These are phyloP conservation scores for Xerocomellus amylosporus DNA, from an alignment of 768 basidiomycete species.

Conservation along the genomic window DNA sequence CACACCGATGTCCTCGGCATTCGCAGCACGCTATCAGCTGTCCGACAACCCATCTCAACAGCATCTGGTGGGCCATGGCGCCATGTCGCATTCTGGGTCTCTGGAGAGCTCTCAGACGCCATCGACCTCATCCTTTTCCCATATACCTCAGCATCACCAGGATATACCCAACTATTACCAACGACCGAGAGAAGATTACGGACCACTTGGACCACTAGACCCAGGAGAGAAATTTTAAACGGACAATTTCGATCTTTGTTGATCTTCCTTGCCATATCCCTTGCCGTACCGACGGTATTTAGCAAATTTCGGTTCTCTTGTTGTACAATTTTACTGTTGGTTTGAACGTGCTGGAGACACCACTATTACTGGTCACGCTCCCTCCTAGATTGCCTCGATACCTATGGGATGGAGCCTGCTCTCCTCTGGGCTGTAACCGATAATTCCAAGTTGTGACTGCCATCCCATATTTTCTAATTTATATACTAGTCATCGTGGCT, in stretches of 20 bases:
- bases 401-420: not conserved
- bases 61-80: constrained; percentile 46
- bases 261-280: constrained; percentile 7
- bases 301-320: constrained; percentile 1
- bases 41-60: constrained; percentile 48
- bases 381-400: not conserved
- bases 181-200: constrained; percentile 39
- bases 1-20: constrained; percentile 31
- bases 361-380: too few species aligned
- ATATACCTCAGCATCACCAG: constrained; percentile 18
- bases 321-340: constrained; percentile 15
- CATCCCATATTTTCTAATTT: not conserved
- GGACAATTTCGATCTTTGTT: constrained; percentile 33
- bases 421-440: not conserved
- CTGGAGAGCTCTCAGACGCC: constrained; percentile 18
- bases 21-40: constrained; percentile 60
- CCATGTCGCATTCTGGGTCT: constrained; percentile 51
- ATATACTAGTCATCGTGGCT: not conserved
- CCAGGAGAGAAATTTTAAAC: constrained; percentile 51
- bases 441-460: not conserved
- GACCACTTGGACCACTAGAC: constrained; percentile 58
- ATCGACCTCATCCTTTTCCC: constrained; percentile 36
- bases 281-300: too few species aligned
- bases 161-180: constrained; percentile 38
- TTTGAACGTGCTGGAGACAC: not conserved